Evolutionary conservation across 2,329 filamentous ascomycete genomes (phyloP).

Genomic region (Cryoendolithus antarcticus): DNA sequence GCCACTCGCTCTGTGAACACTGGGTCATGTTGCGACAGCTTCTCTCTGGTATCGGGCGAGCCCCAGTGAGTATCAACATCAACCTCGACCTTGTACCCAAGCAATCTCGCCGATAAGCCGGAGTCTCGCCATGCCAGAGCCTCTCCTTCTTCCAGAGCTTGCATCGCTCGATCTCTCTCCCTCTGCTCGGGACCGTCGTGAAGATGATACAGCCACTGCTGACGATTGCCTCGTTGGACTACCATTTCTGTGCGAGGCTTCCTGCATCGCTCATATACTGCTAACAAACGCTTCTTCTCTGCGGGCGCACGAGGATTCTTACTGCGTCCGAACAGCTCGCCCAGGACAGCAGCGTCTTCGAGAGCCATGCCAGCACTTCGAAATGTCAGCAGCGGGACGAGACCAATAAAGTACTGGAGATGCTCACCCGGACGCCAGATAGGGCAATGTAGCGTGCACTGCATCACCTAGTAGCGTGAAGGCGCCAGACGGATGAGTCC

Average conservation of each 20-base stretch:
- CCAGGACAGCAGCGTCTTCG: conserved; percentile 47
- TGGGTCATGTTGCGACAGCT: no score
- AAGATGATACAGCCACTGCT: conserved; percentile 51
- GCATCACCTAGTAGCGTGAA: conserved; percentile 53
- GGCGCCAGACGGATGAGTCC: conserved; percentile 43
- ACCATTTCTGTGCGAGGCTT: conserved; percentile 47
- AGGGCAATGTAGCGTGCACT: conserved; percentile 52
- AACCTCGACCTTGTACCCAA: conserved; percentile 4
- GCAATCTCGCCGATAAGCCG: conserved; percentile 1
- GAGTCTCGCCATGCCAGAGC: conserved; percentile 5
- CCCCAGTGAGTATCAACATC: conserved; percentile 4
- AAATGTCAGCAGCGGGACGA: not conserved
- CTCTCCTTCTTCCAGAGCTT: conserved; percentile 2
- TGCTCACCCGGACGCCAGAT: conserved; percentile 38
- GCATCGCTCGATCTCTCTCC: conserved; percentile 10
- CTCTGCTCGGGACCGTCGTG: conserved; percentile 46
- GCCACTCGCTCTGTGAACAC: no score
- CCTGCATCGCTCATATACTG: conserved; percentile 46
- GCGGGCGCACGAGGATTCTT: conserved; percentile 29
- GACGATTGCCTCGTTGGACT: conserved; percentile 46
- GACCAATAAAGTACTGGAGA: not conserved
- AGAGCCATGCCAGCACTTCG: conserved; percentile 43
- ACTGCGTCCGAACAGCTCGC: conserved; percentile 38
- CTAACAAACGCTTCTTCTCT: conserved; percentile 26
- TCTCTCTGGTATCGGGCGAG: no score